Evolutionary conservation across 345 rosid species (phyloP), one percentile per base, ranked within the genome.

Genomic region (Salix caprea): DNA sequence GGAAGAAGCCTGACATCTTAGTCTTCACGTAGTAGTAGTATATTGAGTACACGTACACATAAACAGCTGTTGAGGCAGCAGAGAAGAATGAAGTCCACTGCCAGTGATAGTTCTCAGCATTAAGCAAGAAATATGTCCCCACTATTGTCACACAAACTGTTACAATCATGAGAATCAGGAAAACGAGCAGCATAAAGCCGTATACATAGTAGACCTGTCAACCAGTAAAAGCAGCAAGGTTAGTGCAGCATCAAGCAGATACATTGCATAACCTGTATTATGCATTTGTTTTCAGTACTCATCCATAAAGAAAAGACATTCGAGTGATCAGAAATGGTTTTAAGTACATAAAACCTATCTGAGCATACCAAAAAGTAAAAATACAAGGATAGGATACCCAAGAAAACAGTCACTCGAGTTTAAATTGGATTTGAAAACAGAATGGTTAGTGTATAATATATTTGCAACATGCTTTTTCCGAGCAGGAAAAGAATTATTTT

Each of bases 91-190:
- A 94, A 1, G 98, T 94, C 98, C 98, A 94, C 79, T 94, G 98
- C 98, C 98, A 94, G 84, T 94, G 97, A 81, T 94, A 94, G 75
- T 94, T 94, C 88, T 94, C 98, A 48, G 98, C 98, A 79, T 94
- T 94, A 72, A 94, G 91, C 79, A 94, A 80, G 91, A 91, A 94
- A 80, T 94, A 94, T 7, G 98, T 89, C 34, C 98, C 98, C 84
- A 90, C 98, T 2, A 94, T 91, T 76, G 98, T 91, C 61, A 94
- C 98, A 76, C 98, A 94, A 67, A 91, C 90, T 28, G 98, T 90
- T 65, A 94, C 98, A 28, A 94, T 90, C 36, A 90, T 81, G 65
- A 94, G 98, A 74, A 94, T 94, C 85, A 94, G 84, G 75, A 94
- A 94, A 70, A 94, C 97, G 69, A 94, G 88, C 14, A 94, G 82